Base-by-base conservation (phyloP, 148 eudicot species). In the Camellia lanceoleosa region DNA sequence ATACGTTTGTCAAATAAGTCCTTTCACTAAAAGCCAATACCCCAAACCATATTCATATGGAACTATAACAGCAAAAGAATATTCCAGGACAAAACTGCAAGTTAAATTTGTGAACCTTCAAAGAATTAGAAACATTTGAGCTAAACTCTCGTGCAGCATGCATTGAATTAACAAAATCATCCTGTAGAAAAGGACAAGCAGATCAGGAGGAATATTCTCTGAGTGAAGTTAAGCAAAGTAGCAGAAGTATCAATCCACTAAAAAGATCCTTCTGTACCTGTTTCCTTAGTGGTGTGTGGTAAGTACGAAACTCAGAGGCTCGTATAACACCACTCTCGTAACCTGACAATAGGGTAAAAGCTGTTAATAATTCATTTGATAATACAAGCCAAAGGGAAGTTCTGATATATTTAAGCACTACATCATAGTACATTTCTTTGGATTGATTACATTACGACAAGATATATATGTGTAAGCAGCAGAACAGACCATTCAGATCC, bases 241-340 rank as follows among this genome's bases (percentile, higher is more conserved):
- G 2, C 76, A 76, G 19, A 51, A 71, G 56, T 59, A 54, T 44
- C 52, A 56, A 1, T 42, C n/a, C 52, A 23, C 52, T 73, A 68
- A 5, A 41, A 19, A 47, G 49, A 11, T 15, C 7, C 10, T 19
- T 47, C 19, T 85, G 20, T 85, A 86, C 94, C 85, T 91, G 94
- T 83, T 84, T 89, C 75, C 89, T 89, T 43, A 91, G 82, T 63
- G 94, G 94, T 11, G 89, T 91, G 82, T 91, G 94, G 71, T 83
- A 91, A 49, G 94, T 91, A 63, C 94, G 91, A 74, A 91, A 91
- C 84, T 88, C 92, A 60, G 92, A 89, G 61, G 94, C 92, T 23
- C 67, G 85, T 71, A 91, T 88, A 68, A 89, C 81, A 77, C 92
- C 94, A 73, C 83, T 84, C 69, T 88, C 89, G 58, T 87, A 91